Base-by-base conservation (phyloP, 2,329 filamentous ascomycete genomes). In the Colletotrichum liaoningense region DNA sequence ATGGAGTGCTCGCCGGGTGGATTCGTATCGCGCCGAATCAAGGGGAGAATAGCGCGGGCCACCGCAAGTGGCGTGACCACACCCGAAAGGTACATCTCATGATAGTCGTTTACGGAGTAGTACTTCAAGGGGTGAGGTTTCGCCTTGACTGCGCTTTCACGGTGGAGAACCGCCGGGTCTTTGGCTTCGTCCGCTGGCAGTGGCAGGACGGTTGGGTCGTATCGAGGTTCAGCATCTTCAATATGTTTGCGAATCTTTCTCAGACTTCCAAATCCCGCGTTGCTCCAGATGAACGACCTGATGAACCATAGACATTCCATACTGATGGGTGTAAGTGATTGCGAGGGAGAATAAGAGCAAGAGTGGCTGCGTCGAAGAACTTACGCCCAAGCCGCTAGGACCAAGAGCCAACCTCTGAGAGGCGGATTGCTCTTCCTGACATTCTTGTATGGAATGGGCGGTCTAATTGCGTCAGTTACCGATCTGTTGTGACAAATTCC, bases 251-350 rank as follows among this genome's bases (percentile, higher is more conserved):
- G 84, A 69, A 91, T 86, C 46, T 87, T 83, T 59, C 89, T 88
- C 54, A 94, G 83, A 5, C 83, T 81, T 59, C 83, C 84, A 78
- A 94, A 93, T 52, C 91, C 91, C 24, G 91, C 91, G 80, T 92
- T 92, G 52, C 82, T 83, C 90, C 91, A 94, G 76, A 92, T 85
- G 64, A 86, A 79, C 72, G 84, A 85, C 62, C 90, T 88, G 9
- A 93, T 72, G 60, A 88, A 85, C 24, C 85, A 83, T 19, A 92
- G 78, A 63, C 86, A 87, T 57, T 90, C 86, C 76, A 93, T 86
- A 12, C 88, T 90, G 75, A 22, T 22, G 33, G 16, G 16, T 38
- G 62, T 76, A 30, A 77, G 42, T 49, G 19, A 49, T 49, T n/a
- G 42, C 42, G 19, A 49, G 1, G 19, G 7, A 9, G 19, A 49